Conservation (phyloP, 176 grass and related monocot species). For the Raddia distichophylla region DNA sequence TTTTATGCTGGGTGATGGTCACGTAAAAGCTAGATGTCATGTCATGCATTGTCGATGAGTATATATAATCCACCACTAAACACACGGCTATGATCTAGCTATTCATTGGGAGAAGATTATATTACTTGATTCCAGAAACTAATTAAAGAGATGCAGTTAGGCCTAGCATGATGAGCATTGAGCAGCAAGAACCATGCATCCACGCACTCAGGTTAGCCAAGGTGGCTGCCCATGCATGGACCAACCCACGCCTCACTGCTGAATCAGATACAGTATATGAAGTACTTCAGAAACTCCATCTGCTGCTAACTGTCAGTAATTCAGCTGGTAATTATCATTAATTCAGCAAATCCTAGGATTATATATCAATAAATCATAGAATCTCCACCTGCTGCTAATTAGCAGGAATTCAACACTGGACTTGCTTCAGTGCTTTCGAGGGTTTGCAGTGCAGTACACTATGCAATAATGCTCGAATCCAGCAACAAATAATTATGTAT, state of each 20-base stretch:
- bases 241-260: conserved; percentile 3
- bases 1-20: not conserved
- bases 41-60: not conserved
- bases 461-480: not conserved
- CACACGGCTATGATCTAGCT: not conserved
- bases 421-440: not conserved
- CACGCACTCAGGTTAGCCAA: conserved; percentile 44
- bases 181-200: conserved; percentile 9
- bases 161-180: conserved; percentile 17
- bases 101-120: no score
- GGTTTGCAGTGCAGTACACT: not conserved
- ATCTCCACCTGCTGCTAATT: not conserved
- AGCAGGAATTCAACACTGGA: not conserved
- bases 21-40: not conserved
- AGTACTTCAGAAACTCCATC: not conserved
- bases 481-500: not conserved
- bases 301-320: not conserved
- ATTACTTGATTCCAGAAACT: no score
- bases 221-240: conserved; percentile 52
- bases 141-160: conserved; percentile 10
- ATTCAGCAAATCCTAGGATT: no score
- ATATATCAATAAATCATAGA: no score
- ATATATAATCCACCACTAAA: not conserved
- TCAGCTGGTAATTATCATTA: not conserved
- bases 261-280: not conserved